phyloP scores from a whole-genome alignment of 192 early-diverging fungal genomes.

The Mortierella hygrophila region DNA sequence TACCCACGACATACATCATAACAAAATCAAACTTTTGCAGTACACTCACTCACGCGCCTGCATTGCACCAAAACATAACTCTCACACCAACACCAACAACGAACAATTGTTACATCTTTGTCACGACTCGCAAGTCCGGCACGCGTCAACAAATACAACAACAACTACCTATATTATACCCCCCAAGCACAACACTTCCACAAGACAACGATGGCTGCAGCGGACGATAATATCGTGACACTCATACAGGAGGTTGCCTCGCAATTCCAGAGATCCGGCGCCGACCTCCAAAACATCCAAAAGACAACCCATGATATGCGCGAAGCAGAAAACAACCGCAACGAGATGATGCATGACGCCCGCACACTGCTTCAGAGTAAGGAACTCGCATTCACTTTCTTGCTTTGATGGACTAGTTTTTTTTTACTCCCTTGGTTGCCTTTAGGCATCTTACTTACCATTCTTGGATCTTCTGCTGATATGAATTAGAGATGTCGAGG shows the following conservation, averaged over 20 bases:
- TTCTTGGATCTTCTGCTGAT: background rate
- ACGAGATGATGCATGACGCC: conserved; percentile 29
- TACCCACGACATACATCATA: too few relatives aligned
- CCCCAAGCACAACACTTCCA: background rate
- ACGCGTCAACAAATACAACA: background rate
- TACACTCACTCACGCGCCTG: too few relatives aligned
- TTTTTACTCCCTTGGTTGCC: background rate
- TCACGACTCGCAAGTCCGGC: background rate
- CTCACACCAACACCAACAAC: too few relatives aligned
- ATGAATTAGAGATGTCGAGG: conserved; percentile 33
- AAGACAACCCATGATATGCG: conserved; percentile 22
- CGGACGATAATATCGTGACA: conserved; percentile 14
- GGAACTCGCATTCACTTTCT: too few relatives aligned
- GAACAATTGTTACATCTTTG: background rate
- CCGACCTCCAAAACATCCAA: conserved; percentile 32
- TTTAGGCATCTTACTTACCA: background rate
- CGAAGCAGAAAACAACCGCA: conserved; percentile 29
- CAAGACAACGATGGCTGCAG: background rate
- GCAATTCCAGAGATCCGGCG: conserved; percentile 36
- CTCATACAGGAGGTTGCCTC: conserved; percentile 32
- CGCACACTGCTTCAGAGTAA: conserved; percentile 35
- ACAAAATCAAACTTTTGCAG: too few relatives aligned
- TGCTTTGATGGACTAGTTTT: background rate
- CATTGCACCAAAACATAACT: too few relatives aligned
- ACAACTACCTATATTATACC: conserved; percentile 1